Percentiles rank a stretch among this genome's conserved stretches.
These are phyloP conservation scores for Candida multigemmis DNA, from an alignment of 805 yeast species.

Conservation along the genomic window DNA sequence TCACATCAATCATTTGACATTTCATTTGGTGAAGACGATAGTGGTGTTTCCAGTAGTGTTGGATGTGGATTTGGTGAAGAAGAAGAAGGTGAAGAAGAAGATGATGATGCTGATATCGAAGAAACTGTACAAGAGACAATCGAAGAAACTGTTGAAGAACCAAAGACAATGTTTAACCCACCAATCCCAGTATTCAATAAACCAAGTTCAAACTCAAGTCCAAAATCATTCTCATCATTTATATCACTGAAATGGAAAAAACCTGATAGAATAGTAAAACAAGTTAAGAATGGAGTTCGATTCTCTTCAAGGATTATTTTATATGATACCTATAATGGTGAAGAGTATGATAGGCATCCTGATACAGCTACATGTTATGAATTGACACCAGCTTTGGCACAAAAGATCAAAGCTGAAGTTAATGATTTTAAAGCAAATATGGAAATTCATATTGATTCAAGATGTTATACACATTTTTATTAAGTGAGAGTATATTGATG, in stretches of 20 bases:
- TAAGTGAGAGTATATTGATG: no score
- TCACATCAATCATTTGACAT: constrained; percentile 34
- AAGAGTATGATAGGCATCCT: constrained; percentile 88
- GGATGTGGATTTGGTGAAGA: constrained; percentile 30
- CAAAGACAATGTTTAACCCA: constrained; percentile 1
- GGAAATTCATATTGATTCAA: constrained; percentile 75
- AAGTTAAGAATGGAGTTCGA: constrained; percentile 27
- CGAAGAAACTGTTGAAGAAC: constrained; percentile 1
- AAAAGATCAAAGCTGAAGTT: constrained; percentile 76
- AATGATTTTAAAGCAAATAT: constrained; percentile 70
- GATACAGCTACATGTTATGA: constrained; percentile 90
- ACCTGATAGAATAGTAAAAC: no score
- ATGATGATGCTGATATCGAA: constrained; percentile 8
- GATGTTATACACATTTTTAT: constrained; percentile 77
- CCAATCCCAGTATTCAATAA: constrained; percentile 1
- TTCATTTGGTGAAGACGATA: constrained; percentile 24
- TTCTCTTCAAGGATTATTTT: constrained; percentile 79
- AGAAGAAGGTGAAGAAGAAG: constrained; percentile 15
- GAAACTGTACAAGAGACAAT: constrained; percentile 3
- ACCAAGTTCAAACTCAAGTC: neutral
- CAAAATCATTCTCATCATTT: constrained; percentile 1
- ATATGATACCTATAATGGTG: constrained; percentile 75
- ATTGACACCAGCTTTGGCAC: constrained; percentile 79
- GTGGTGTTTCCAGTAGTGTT: constrained; percentile 17
- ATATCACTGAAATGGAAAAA: constrained; percentile 1